Conservation (phyloP, 2,329 filamentous ascomycete species). For the Amylocarpus encephaloides region DNA sequence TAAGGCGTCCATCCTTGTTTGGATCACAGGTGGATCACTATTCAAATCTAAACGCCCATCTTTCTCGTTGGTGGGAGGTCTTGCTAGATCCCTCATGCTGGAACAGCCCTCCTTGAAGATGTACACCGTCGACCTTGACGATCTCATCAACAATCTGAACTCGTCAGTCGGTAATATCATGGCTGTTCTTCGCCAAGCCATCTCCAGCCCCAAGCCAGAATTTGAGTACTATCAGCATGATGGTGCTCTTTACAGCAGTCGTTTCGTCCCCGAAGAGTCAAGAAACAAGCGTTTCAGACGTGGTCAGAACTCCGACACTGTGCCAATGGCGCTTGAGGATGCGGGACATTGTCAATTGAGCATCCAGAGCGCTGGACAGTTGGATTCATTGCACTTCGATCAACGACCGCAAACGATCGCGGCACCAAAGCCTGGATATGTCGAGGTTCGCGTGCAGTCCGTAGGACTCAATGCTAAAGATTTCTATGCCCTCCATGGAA, state of each 20-base stretch:
- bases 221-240: conserved; percentile 4
- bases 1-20: conserved; percentile 1
- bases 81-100: conserved; percentile 6
- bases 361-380: conserved; percentile 14
- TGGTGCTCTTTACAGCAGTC: conserved; percentile 20
- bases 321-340: not conserved
- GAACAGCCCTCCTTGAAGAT: conserved; percentile 10
- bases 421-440: conserved; percentile 12
- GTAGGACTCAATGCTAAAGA: conserved; percentile 16
- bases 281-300: conserved; percentile 15
- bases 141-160: not conserved
- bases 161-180: not conserved
- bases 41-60: conserved; percentile 1
- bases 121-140: conserved; percentile 3
- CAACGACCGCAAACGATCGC: conserved; percentile 11
- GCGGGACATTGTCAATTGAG: not conserved
- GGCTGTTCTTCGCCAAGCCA: not conserved
- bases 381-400: conserved; percentile 23
- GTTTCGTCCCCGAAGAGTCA: conserved; percentile 19
- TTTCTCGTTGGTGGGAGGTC: conserved; percentile 1
- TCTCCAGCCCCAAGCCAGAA: conserved; percentile 5
- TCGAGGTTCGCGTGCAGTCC: conserved; percentile 8
- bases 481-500: conserved; percentile 27
- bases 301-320: not conserved
- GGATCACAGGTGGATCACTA: conserved; percentile 1